A percentile compares a stretch with the other conserved stretches of the same genome.
phyloP scores from a whole-genome alignment of 352 stramenopile genomes.

The Phytopythium sindhum region DNA sequence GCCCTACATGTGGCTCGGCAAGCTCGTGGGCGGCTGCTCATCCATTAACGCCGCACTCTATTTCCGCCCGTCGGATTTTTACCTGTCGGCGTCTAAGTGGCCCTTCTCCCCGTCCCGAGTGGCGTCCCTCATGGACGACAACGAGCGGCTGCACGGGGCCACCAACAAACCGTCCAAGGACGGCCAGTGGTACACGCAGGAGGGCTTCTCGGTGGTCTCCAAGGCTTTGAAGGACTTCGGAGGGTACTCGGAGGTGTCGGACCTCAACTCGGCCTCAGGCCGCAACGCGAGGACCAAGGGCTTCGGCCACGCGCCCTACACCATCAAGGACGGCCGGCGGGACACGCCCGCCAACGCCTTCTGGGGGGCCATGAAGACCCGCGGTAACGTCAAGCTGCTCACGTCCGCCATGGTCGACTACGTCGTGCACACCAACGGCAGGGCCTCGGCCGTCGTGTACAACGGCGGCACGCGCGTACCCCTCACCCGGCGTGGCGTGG shows the following conservation, averaged over 20 bases:
- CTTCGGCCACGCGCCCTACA: constrained; percentile 47
- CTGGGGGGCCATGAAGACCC: constrained; percentile 35
- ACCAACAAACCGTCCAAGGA: constrained; percentile 51
- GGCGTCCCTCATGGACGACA: constrained; percentile 54
- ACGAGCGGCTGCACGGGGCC: constrained; percentile 36
- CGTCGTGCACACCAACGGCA: constrained; percentile 39
- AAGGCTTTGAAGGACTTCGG: constrained; percentile 23
- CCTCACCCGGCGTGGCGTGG: constrained; percentile 39
- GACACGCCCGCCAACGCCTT: constrained; percentile 55
- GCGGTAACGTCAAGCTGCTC: constrained; percentile 52
- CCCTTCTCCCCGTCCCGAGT: constrained; percentile 57
- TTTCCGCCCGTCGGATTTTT: constrained; percentile 57
- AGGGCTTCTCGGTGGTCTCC: constrained; percentile 46
- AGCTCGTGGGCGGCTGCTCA: constrained; percentile 76
- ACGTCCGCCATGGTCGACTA: constrained; percentile 46
- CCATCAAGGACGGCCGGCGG: constrained; percentile 50
- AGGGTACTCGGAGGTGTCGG: constrained; percentile 36
- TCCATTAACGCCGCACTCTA: constrained; percentile 86
- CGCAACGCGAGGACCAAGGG: constrained; percentile 60
- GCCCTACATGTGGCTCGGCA: constrained; percentile 56
- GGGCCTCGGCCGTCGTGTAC: constrained; percentile 48
- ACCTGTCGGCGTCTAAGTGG: constrained; percentile 40
- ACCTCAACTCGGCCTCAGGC: constrained; percentile 39
- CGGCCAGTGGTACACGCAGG: constrained; percentile 43
- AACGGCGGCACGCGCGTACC: constrained; percentile 30